Base-by-base conservation (phyloP, 148 eudicot species). In the Vaccinium darrowii region DNA sequence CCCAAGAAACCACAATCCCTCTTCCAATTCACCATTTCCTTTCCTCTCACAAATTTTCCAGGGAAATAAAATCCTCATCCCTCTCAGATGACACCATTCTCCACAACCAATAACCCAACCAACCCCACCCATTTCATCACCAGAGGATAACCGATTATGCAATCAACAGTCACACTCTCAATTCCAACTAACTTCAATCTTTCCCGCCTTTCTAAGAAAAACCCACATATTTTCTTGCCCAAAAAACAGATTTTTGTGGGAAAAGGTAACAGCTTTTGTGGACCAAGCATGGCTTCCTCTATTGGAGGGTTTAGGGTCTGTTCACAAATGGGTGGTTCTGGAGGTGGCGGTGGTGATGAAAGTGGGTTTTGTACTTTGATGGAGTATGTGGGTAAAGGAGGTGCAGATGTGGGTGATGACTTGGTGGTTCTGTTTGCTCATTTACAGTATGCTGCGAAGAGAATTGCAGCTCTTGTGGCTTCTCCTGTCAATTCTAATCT, bases 381-480 rank as follows among this genome's bases (percentile, higher is more conserved):
- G 85, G 96, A 97, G 86, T 97, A 83, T 86, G 87, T 93, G 88
- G 95, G 96, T 33, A 91, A 90, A 56, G 88, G 88, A 47, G 94
- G 98, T 43, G 88, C 84, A 82, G 84, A 92, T 87, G 94, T 93
- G 81, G 94, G 98, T 57, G 98, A 95, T 91, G 98, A 97, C 76
- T 84, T 97, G 85, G 90, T 91, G 62, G 82, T 97, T 25, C 85
- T 97, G 91, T 90, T 90, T 84, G 90, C 90, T 87, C 98, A 97
- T 81, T 88, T 97, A 62, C 92, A 97, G 84, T 97, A 90, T 82
- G 98, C 98, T 84, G 91, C 88, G 84, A 95, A 97, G 94, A 95
- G 82, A 86, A 95, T 97, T 87, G 94, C 99, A 51, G 89, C 94
- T 82, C 88, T 97, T 62, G 91, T 97, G 85, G 99, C 99, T 86